Evolutionary conservation across 768 basidiomycete genomes (phyloP).

Genomic region (Kwoniella dendrophila): DNA sequence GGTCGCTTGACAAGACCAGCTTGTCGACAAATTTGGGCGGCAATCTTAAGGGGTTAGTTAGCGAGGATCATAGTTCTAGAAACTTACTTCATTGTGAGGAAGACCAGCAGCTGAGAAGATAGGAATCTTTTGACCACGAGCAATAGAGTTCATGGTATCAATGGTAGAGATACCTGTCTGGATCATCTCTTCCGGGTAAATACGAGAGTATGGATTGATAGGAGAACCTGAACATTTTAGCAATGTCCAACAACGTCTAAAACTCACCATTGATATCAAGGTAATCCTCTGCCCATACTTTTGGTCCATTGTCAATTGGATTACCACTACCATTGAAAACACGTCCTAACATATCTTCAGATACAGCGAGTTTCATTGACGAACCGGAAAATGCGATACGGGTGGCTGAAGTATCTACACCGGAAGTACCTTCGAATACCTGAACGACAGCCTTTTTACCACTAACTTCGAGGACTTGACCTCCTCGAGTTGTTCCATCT

Average conservation of each 20-base stretch:
- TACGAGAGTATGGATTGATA: constrained; percentile 74
- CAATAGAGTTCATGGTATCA: constrained; percentile 75
- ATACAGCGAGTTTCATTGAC: constrained; percentile 98
- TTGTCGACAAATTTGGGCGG: constrained; percentile 99
- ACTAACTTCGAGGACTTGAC: constrained; percentile 95
- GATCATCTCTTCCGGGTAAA: constrained; percentile 99
- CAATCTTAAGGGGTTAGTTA: constrained; percentile 67
- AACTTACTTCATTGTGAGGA: constrained; percentile 90
- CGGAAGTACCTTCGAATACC: constrained; percentile 91
- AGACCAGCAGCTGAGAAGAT: constrained; percentile 98
- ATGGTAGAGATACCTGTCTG: constrained; percentile 98
- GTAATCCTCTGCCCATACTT: constrained; percentile 99
- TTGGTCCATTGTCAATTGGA: constrained; percentile 97
- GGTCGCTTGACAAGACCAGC: constrained; percentile 95
- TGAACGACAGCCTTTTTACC: constrained; percentile 99
- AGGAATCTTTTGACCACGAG: constrained; percentile 99
- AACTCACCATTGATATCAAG: constrained; percentile 93
- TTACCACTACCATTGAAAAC: constrained; percentile 99
- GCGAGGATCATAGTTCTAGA: constrained; percentile 6
- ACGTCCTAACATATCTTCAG: constrained; percentile 97
- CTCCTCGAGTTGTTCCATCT: constrained; percentile 91
- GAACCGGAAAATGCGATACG: constrained; percentile 97
- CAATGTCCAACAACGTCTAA: neutral
- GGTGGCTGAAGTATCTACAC: constrained; percentile 95
- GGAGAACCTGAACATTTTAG: constrained; percentile 74